A percentile compares a stretch with the other conserved stretches of the same genome.
These are phyloP conservation scores for Penicillium alfredii DNA, from an alignment of 495 filamentous ascomycete genomes.

Conservation along the genomic window DNA sequence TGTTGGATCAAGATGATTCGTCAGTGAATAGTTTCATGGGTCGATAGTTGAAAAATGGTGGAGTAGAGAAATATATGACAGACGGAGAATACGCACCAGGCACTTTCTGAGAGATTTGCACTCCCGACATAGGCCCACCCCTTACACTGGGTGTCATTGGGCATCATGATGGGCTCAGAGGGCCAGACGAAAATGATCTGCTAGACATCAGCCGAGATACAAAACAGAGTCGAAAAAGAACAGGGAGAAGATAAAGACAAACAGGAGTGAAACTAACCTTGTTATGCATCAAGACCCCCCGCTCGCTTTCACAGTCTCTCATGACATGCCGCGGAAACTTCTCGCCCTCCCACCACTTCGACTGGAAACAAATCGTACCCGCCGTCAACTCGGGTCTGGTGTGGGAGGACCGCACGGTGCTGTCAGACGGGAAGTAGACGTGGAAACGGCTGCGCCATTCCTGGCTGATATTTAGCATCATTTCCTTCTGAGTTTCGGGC, in stretches of 20 bases:
- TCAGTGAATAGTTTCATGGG: background rate
- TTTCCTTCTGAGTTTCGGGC: conserved; percentile 14
- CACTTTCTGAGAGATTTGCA: conserved; percentile 85
- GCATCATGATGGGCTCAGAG: conserved; percentile 25
- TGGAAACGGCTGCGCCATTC: conserved; percentile 52
- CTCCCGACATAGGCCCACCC: conserved; percentile 88
- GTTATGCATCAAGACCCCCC: conserved; percentile 78
- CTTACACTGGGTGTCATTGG: conserved; percentile 18
- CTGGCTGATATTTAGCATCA: conserved; percentile 14
- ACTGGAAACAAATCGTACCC: conserved; percentile 76
- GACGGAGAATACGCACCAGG: conserved; percentile 59
- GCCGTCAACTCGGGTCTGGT: conserved; percentile 50
- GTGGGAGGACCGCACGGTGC: conserved; percentile 61
- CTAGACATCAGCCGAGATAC: conserved; percentile 2
- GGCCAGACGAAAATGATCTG: conserved; percentile 62
- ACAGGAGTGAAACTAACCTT: conserved; percentile 48
- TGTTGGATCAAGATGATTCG: conserved; percentile 17
- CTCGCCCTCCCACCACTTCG: conserved; percentile 56
- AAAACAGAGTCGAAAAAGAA: background rate
- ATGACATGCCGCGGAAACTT: conserved; percentile 67
- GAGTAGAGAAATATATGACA: background rate
- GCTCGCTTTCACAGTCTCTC: conserved; percentile 64
- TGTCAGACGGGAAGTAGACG: conserved; percentile 75
- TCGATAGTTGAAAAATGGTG: background rate
- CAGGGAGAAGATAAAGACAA: too few relatives aligned